These are phyloP conservation scores for Saccharomycopsis fibuligera DNA, from an alignment of 805 yeast genomes.

Conservation along the genomic window DNA sequence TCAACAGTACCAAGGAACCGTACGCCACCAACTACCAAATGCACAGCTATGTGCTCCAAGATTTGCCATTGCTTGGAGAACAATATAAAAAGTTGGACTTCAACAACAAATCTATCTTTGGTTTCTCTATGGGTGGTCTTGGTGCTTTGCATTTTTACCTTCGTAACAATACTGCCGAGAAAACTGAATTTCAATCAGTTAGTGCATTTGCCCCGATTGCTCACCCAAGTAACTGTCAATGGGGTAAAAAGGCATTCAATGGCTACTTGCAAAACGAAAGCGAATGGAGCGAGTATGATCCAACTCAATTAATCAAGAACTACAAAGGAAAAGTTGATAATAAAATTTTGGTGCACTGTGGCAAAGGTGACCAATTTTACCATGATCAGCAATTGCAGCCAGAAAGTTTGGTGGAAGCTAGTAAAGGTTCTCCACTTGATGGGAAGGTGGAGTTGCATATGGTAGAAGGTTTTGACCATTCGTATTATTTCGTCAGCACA, in stretches of 20 bases:
- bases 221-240: slow-evolving; percentile 69
- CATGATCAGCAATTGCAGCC: slow-evolving; percentile 57
- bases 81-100: slow-evolving; percentile 51
- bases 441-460: slow-evolving; percentile 52
- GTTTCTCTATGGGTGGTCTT: slow-evolving; percentile 98
- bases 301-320: slow-evolving; percentile 61
- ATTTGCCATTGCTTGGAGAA: slow-evolving; percentile 51
- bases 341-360: slow-evolving; percentile 77
- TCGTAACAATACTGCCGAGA: slow-evolving; percentile 48
- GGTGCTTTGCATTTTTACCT: slow-evolving; percentile 77
- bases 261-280: slow-evolving; percentile 61
- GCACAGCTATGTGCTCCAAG: slow-evolving; percentile 77
- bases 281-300: slow-evolving; percentile 74
- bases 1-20: slow-evolving; percentile 72
- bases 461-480: slow-evolving; percentile 86
- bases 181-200: slow-evolving; percentile 56
- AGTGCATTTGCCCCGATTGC: slow-evolving; percentile 89
- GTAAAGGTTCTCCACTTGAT: slow-evolving; percentile 46
- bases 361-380: slow-evolving; percentile 72
- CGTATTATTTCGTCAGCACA: slow-evolving; percentile 76
- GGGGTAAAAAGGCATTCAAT: slow-evolving; percentile 84
- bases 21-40: slow-evolving; percentile 72
- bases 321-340: slow-evolving; percentile 37
- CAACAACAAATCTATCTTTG: slow-evolving; percentile 61
- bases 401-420: slow-evolving; percentile 55